phyloP scores from a whole-genome alignment of 257 asterid species.

The Haberlea rhodopensis region DNA sequence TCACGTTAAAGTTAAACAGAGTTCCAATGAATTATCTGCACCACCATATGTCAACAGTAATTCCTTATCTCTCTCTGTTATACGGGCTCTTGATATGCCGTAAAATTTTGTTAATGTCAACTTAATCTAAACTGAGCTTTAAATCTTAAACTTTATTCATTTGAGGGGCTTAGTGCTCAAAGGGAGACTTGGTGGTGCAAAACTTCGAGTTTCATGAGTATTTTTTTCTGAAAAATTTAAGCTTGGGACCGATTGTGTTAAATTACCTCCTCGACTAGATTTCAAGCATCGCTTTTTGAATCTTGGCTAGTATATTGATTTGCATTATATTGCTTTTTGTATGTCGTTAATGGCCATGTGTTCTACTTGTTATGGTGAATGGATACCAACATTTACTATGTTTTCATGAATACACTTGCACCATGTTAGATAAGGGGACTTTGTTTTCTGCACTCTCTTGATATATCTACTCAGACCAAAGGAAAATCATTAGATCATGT shows the following conservation, averaged over 20 bases:
- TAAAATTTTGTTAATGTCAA: background rate
- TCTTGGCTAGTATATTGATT: background rate
- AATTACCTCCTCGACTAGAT: too few species aligned
- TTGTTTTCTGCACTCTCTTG: too few species aligned
- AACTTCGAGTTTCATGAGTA: background rate
- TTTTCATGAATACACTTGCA: too few species aligned
- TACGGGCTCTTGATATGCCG: constrained; percentile 2
- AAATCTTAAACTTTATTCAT: background rate
- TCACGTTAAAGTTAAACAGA: constrained; percentile 58
- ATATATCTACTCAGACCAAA: too few species aligned
- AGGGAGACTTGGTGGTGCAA: background rate
- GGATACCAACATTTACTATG: background rate
- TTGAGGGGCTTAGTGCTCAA: background rate
- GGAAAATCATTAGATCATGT: background rate
- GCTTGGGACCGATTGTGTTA: background rate
- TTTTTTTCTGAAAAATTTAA: background rate
- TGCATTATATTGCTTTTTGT: background rate
- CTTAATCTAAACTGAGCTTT: constrained; percentile 1
- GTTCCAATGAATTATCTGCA: constrained; percentile 25
- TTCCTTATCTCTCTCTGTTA: constrained; percentile 9
- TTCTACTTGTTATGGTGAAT: background rate
- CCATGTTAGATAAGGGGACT: too few species aligned
- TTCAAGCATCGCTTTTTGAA: background rate
- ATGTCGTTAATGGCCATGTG: background rate
- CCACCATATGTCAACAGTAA: constrained; percentile 52